A percentile compares a stretch with the other conserved stretches of the same genome.
Conservation (phyloP, 345 rosid species). For the Rubroshorea leprosula region DNA sequence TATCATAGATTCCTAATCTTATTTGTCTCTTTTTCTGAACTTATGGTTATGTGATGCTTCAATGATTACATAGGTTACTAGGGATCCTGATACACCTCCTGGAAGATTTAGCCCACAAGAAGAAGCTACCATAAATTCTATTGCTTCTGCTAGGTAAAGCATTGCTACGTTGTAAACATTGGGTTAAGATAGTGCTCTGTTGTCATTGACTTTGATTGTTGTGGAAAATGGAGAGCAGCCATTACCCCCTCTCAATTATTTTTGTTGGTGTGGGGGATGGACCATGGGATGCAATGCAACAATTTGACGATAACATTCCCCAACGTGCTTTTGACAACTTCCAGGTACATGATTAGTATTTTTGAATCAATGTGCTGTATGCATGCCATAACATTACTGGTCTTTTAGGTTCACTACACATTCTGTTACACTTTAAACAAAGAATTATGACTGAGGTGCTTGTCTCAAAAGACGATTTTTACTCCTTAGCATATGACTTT, state of each 20-base stretch:
- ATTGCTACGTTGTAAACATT: slow-evolving; percentile 2
- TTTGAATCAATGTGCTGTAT: background rate
- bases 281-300: slow-evolving; percentile 92
- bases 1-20: background rate
- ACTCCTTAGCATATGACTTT: too few relatives aligned
- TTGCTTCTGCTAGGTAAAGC: slow-evolving; percentile 84
- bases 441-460: too few relatives aligned
- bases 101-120: slow-evolving; percentile 80
- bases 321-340: slow-evolving; percentile 88
- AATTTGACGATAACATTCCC: slow-evolving; percentile 86
- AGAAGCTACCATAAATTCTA: slow-evolving; percentile 72
- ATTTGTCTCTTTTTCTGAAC: slow-evolving; percentile 2
- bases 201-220: slow-evolving; percentile 22
- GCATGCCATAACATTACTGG: background rate
- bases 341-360: slow-evolving; percentile 45
- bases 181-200: slow-evolving; percentile 2
- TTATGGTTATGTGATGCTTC: slow-evolving; percentile 4
- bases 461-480: too few relatives aligned
- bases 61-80: slow-evolving; percentile 48
- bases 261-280: slow-evolving; percentile 98
- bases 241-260: slow-evolving; percentile 76
- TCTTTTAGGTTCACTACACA: slow-evolving; percentile 4
- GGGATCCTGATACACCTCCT: slow-evolving; percentile 47
- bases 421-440: too few relatives aligned
- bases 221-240: slow-evolving; percentile 34